Conservation (phyloP, 768 basidiomycete genomes). For the Termitomyces sp. region DNA sequence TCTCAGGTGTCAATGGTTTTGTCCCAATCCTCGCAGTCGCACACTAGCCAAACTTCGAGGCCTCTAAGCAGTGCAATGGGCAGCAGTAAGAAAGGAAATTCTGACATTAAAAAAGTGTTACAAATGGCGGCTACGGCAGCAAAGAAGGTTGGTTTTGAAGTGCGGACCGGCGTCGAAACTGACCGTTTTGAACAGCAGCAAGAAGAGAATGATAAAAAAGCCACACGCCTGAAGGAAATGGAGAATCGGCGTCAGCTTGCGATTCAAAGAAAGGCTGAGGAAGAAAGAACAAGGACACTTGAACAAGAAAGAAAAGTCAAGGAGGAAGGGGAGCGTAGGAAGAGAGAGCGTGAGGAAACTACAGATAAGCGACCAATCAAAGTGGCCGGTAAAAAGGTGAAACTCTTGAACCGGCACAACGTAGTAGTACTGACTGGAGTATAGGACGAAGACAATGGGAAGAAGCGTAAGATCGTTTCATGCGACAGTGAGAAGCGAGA, state of each 20-base stretch:
- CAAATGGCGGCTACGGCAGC: slow-evolving; percentile 79
- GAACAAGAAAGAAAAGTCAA: slow-evolving; percentile 70
- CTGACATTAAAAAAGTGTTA: slow-evolving; percentile 72
- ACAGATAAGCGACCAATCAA: slow-evolving; percentile 66
- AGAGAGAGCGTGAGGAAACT: slow-evolving; percentile 76
- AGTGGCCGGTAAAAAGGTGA: slow-evolving; percentile 52
- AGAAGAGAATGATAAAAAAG: slow-evolving; percentile 80
- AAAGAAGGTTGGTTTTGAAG: slow-evolving; percentile 64
- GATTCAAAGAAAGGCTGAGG: slow-evolving; percentile 70
- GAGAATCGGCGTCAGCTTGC: slow-evolving; percentile 73
- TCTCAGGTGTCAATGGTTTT: slow-evolving; percentile 55
- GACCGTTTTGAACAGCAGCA: slow-evolving; percentile 58
- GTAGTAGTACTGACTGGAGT: slow-evolving; percentile 2
- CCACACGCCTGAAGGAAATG: slow-evolving; percentile 69
- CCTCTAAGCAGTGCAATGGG: slow-evolving; percentile 64
- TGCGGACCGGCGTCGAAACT: not conserved
- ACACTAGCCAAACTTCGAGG: slow-evolving; percentile 63
- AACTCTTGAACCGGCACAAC: not conserved
- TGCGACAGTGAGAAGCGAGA: slow-evolving; percentile 55
- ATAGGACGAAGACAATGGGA: slow-evolving; percentile 64
- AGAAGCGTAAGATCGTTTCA: slow-evolving; percentile 60
- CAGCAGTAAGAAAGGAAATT: slow-evolving; percentile 62
- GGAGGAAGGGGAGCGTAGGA: slow-evolving; percentile 71
- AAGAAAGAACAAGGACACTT: slow-evolving; percentile 55
- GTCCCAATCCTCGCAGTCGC: slow-evolving; percentile 40